These are phyloP conservation scores for Fusarium subtropicale DNA, from an alignment of 2,329 filamentous ascomycete genomes.

Conservation along the genomic window DNA sequence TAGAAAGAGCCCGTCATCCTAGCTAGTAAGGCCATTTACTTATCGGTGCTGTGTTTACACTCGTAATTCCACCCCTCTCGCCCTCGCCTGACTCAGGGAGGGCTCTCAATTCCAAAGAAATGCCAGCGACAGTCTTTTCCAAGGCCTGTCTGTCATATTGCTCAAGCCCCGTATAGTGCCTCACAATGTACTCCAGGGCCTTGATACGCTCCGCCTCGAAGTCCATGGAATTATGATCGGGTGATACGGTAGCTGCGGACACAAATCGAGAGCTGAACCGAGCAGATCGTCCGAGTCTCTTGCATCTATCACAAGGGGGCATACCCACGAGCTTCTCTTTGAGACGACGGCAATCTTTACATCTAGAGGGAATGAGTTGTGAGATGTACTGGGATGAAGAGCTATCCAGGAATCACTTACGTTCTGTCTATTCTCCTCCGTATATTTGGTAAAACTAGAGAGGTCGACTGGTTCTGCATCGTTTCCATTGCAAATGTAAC, in stretches of 20 bases:
- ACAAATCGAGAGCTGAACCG: slow-evolving; percentile 31
- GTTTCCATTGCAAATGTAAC: not conserved
- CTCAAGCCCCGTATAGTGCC: slow-evolving; percentile 34
- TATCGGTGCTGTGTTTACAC: not conserved
- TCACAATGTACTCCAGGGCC: slow-evolving; percentile 33
- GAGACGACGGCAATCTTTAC: slow-evolving; percentile 38
- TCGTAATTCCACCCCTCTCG: not conserved
- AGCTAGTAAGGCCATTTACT: not conserved
- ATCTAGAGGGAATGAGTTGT: slow-evolving; percentile 10
- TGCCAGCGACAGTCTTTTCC: slow-evolving; percentile 2
- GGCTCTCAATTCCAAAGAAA: not conserved
- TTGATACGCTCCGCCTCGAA: slow-evolving; percentile 37
- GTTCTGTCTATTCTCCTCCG: slow-evolving; percentile 21
- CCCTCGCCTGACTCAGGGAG: not conserved
- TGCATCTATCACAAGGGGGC: slow-evolving; percentile 38
- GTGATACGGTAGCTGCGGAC: not conserved
- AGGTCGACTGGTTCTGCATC: not conserved
- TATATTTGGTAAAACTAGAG: not conserved
- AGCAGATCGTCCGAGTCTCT: slow-evolving; percentile 21
- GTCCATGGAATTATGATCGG: slow-evolving; percentile 8
- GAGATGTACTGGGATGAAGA: no score
- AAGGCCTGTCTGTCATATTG: slow-evolving; percentile 22
- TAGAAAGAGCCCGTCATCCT: not conserved
- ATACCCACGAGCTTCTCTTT: slow-evolving; percentile 40
- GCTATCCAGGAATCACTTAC: not conserved